Base-by-base conservation (phyloP, 305 asterid genomes). In the Withania somnifera region DNA sequence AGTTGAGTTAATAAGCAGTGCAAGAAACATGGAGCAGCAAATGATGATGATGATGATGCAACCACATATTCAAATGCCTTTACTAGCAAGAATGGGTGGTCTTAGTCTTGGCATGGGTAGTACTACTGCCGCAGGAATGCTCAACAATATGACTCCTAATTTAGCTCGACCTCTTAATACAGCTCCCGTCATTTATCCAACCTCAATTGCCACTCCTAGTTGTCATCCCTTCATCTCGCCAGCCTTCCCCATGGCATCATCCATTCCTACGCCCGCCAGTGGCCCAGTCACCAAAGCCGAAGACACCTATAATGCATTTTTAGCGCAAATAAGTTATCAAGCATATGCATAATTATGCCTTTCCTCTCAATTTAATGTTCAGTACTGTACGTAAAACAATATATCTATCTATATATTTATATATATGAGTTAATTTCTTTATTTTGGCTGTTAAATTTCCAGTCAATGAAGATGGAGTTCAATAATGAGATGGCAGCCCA, bases 51-150 rank as follows among this genome's bases (percentile, higher is more conserved):
- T 89, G 7, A 61, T 89, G 85, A 83, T 90, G 88, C 95, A 91
- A 7, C 94, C 92, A 68, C 94, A 90, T 36, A 84, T 90, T 13
- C 97, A 93, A 24, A 90, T 91, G 94, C 89, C 97, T 0, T 77
- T 89, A 8, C 64, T 91, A 19, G 91, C 91, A 9, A 86, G 92
- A 30, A 90, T 89, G 95, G 91, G n/a, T n/a, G n/a, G n/a, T n/a
- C n/a, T n/a, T n/a, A n/a, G n/a, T n/a, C n/a, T n/a, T n/a, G n/a
- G 53, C 9, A 84, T 87, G 88, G 87, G 5, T 56, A 1, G 90
- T 7, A 66, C 69, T 69, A 6, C 38, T 34, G 5, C 38, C 5
- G 3, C 80, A 75, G 87, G 88, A 22, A 87, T 91, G 87, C 42
- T 88, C n/a, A 90, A 73, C 17, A 73, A 87, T 19, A 60, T 81